A percentile compares a stretch with the other conserved stretches of the same genome.
Evolutionary conservation across 2,329 filamentous ascomycete genomes (phyloP).

Genomic region (Nemania diffusa): DNA sequence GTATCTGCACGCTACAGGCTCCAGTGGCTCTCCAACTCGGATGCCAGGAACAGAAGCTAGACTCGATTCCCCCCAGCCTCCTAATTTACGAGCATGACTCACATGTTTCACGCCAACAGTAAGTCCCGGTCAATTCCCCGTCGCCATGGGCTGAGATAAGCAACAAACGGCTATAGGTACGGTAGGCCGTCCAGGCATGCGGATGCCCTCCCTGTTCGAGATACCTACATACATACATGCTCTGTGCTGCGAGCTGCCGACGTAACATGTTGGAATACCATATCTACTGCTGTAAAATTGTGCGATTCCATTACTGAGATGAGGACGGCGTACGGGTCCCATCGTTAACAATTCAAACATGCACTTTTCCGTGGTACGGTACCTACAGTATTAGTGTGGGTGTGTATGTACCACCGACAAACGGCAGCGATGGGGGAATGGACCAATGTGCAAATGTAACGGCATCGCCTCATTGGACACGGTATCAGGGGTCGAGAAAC

Average conservation of each 20-base stretch:
- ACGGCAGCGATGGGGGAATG: background rate
- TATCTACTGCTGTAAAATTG: no score
- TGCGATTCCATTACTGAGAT: background rate
- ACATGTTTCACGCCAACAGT: constrained; percentile 39
- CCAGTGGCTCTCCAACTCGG: background rate
- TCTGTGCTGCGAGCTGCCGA: no score
- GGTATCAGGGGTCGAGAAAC: constrained; percentile 47
- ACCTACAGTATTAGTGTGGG: no score
- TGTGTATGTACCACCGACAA: background rate
- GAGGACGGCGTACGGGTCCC: background rate
- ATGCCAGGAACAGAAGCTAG: constrained; percentile 23
- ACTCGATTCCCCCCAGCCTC: constrained; percentile 37
- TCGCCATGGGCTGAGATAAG: constrained; percentile 9
- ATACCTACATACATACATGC: constrained; percentile 6
- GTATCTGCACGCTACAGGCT: background rate
- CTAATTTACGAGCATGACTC: constrained; percentile 45
- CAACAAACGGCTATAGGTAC: constrained; percentile 31
- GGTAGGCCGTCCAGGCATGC: no score
- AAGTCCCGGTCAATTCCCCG: constrained; percentile 29
- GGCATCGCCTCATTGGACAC: constrained; percentile 28
- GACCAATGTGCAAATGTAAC: constrained; percentile 19
- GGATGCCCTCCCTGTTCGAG: constrained; percentile 38
- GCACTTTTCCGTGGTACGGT: background rate
- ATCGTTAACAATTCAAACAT: background rate
- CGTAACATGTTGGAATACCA: background rate